Conservation (phyloP, 192 early-diverging fungal genomes). For the Lobosporangium transversale region DNA sequence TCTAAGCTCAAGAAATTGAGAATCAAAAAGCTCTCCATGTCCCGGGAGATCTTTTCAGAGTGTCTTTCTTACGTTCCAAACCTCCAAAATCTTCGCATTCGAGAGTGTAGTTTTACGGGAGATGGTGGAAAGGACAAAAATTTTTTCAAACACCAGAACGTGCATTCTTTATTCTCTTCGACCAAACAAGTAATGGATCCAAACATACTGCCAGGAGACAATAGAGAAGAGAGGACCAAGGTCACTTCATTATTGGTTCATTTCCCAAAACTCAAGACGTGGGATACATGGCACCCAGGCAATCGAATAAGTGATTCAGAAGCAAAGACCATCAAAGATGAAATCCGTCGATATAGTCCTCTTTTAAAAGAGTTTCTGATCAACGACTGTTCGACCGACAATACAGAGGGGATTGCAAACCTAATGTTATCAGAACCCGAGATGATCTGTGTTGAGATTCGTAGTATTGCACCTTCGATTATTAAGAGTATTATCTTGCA, state of each 20-base stretch:
- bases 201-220: background rate
- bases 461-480: background rate
- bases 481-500: background rate
- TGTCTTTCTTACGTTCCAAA: too few species aligned
- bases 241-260: background rate
- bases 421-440: background rate
- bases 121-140: too few species aligned
- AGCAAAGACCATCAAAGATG: background rate
- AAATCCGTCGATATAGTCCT: background rate
- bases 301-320: background rate
- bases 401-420: background rate
- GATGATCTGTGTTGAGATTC: background rate
- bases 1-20: too few species aligned
- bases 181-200: background rate
- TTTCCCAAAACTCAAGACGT: background rate
- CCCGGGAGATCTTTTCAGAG: too few species aligned
- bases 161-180: background rate
- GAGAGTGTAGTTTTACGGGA: too few species aligned
- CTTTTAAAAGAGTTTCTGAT: background rate
- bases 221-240: too few species aligned
- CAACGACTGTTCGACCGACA: too few species aligned
- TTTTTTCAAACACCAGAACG: background rate
- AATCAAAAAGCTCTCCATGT: too few species aligned
- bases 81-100: too few species aligned
- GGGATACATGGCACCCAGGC: background rate